These are phyloP conservation scores for Allium sativum DNA, from an alignment of 106 monocot genomes.

Conservation along the genomic window DNA sequence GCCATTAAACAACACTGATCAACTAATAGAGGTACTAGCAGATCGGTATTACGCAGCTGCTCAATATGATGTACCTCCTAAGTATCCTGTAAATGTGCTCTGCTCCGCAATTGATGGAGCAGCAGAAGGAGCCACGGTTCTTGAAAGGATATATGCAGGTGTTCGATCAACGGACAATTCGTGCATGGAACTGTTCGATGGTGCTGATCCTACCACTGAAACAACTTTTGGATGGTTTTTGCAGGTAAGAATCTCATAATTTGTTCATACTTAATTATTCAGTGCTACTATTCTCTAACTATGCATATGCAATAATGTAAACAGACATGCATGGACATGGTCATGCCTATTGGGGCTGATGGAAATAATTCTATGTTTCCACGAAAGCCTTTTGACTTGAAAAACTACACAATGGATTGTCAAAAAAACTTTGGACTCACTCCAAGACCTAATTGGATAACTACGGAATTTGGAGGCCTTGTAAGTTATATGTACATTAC, in stretches of 20 bases:
- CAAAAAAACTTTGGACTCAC: conserved; percentile 4
- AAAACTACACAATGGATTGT: not conserved
- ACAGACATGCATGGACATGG: conserved; percentile 26
- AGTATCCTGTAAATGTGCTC: conserved; percentile 1
- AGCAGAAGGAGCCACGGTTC: not conserved
- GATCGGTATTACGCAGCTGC: not conserved
- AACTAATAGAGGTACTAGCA: conserved; percentile 6
- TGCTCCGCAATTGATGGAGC: conserved; percentile 15
- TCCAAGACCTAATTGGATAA: conserved; percentile 73
- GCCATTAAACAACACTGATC: conserved; percentile 9
- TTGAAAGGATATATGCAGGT: too few species aligned
- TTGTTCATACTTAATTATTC: too few species aligned
- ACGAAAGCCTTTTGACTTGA: conserved; percentile 5
- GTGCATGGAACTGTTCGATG: too few species aligned
- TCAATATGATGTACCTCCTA: conserved; percentile 11
- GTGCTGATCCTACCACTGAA: too few species aligned
- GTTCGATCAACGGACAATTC: too few species aligned
- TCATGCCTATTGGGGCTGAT: conserved; percentile 14
- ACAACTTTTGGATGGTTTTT: too few species aligned
- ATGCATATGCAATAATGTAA: too few species aligned
- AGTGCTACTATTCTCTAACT: too few species aligned
- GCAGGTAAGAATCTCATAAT: too few species aligned
- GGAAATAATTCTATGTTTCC: conserved; percentile 15
- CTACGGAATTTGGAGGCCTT: conserved; percentile 77
- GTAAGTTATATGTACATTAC: conserved; percentile 22